These are phyloP conservation scores for Boletus rufocinnamomeus DNA, from an alignment of 768 basidiomycete genomes.

Conservation along the genomic window DNA sequence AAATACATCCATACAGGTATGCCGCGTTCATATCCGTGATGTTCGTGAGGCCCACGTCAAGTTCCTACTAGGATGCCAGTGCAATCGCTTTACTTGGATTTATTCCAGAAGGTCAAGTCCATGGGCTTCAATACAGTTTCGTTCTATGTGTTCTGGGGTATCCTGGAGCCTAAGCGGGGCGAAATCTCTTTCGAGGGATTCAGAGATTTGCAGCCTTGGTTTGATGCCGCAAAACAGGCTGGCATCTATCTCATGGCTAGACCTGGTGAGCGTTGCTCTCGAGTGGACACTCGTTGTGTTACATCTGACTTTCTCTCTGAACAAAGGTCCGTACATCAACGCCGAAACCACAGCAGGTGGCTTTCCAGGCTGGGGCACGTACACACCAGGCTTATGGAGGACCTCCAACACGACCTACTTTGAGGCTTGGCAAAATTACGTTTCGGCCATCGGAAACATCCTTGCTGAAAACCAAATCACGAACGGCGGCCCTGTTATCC, in stretches of 20 bases:
- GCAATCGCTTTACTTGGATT: slow-evolving; percentile 42
- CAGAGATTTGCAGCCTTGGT: slow-evolving; percentile 33
- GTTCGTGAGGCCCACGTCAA: background rate
- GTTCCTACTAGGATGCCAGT: slow-evolving; percentile 36
- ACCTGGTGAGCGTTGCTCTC: slow-evolving; percentile 20
- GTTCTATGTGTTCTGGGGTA: slow-evolving; percentile 61
- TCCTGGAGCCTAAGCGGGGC: slow-evolving; percentile 43
- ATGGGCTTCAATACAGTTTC: slow-evolving; percentile 43
- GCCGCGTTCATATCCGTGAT: background rate
- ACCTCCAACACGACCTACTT: slow-evolving; percentile 51
- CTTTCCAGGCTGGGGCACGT: slow-evolving; percentile 61
- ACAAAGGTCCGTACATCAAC: slow-evolving; percentile 31
- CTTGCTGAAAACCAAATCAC: slow-evolving; percentile 58
- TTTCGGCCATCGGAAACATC: slow-evolving; percentile 50
- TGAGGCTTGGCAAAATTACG: slow-evolving; percentile 57
- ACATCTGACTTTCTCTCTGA: background rate
- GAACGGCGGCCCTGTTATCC: slow-evolving; percentile 58
- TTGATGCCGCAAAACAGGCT: slow-evolving; percentile 31
- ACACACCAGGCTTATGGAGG: slow-evolving; percentile 50
- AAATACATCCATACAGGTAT: slow-evolving; percentile 60
- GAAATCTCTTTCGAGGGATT: slow-evolving; percentile 56
- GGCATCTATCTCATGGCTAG: slow-evolving; percentile 32
- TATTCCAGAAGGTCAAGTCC: slow-evolving; percentile 64
- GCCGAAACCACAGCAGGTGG: slow-evolving; percentile 40
- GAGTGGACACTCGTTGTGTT: too few relatives aligned